Evolutionary conservation across 1,284 basidiomycete genomes (phyloP), one percentile per base, ranked within the genome.

Genomic region (Hemileia vastatrix): DNA sequence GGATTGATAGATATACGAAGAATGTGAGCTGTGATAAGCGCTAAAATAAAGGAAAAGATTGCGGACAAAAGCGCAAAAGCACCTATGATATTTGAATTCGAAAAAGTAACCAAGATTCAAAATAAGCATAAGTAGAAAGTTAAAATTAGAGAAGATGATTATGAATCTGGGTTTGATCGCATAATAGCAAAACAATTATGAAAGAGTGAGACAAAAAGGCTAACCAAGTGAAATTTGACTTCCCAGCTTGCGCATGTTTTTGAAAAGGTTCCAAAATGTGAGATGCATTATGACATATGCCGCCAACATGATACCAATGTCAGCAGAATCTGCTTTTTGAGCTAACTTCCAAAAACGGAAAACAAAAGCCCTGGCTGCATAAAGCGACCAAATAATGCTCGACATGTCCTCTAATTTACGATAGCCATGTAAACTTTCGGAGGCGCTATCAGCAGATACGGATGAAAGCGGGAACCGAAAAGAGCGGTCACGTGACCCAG

Each of bases 261-360:
- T 80, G 78, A 93, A 87, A 45, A 95, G 82, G 63, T 91, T 86
- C 76, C 91, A 85, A 78, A 98, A 97, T 1, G 93, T 94, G 27
- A 81, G 81, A 78, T 97, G 93, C 94, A 99, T 98, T 63, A 97
- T 81, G 56, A 94, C 78, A 77, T 98, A 98, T 27, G 93, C 95
- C 4, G 87, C 82, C n/a, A 97, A 83, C 72, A 98, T 90, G 68
- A 97, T 86, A 59, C 94, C 81, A 72, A 98, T 96, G 77, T 98
- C 94, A 21, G 94, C 84, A 2, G 90, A 92, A 78, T 96, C 90
- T 24, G 95, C 92, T 79, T 90, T 90, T 83, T 88, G 63, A 57
- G 88, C 84, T 32, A 95, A 81, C 57, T 86, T 84, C 82, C 86
- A 92, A 80, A 94, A 93, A 15, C 91, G 83, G 60, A 87, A 72